A percentile compares a stretch with the other conserved stretches of the same genome.
Conservation (phyloP, 495 filamentous ascomycete genomes). For the Sabuloglossum arenarium region DNA sequence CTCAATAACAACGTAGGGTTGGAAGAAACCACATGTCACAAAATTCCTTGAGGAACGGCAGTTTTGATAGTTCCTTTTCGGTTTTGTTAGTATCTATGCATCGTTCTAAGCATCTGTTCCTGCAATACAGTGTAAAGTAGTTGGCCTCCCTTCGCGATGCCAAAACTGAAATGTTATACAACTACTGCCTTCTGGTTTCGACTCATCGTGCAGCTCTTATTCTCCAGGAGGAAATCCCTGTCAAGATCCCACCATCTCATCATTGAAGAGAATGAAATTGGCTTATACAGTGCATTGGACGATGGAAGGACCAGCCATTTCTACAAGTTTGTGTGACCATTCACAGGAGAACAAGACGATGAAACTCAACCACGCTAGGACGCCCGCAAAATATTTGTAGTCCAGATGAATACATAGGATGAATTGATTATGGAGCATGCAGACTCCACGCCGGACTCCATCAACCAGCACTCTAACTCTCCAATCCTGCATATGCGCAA, state of each 20-base stretch:
- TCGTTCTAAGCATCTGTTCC: not conserved
- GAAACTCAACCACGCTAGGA: not conserved
- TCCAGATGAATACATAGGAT: not conserved
- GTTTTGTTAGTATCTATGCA: not conserved
- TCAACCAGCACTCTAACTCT: conserved; percentile 10
- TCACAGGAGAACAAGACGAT: not conserved
- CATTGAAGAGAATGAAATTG: not conserved
- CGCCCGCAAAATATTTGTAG: not conserved
- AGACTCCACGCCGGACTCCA: not conserved
- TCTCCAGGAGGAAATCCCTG: not conserved
- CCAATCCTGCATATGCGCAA: conserved; percentile 47
- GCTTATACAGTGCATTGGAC: not conserved
- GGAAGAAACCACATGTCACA: conserved; percentile 1
- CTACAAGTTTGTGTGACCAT: not conserved
- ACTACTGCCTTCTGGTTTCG: not conserved
- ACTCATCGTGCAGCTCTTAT: not conserved
- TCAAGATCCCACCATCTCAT: not conserved
- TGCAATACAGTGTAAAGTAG: not conserved
- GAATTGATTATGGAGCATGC: not conserved
- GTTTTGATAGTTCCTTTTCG: not conserved
- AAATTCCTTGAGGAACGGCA: conserved; percentile 4
- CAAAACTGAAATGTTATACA: not conserved
- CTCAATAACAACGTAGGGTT: not conserved
- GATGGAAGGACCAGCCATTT: not conserved
- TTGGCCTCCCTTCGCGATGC: not conserved